Conservation (phyloP, 1,284 basidiomycete genomes). For the Meira miltonrushii region DNA sequence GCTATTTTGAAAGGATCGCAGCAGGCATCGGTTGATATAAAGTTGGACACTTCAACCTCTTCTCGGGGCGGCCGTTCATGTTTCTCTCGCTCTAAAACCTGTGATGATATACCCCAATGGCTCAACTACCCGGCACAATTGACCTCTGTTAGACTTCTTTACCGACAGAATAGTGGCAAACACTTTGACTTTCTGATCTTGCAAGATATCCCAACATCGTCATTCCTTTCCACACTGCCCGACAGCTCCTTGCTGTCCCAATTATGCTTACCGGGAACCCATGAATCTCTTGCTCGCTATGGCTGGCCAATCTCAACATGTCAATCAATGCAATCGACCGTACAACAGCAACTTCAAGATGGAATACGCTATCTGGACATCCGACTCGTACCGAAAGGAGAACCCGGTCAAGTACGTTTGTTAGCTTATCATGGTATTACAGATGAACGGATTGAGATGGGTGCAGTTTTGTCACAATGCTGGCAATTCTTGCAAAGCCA, state of each 20-base stretch:
- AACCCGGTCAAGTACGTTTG: slow-evolving; percentile 12
- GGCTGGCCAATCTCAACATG: slow-evolving; percentile 39
- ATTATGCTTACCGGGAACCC: slow-evolving; percentile 36
- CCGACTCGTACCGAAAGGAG: slow-evolving; percentile 27
- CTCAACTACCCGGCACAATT: no score
- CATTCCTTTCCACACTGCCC: slow-evolving; percentile 24
- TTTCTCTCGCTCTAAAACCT: no score
- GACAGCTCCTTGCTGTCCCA: slow-evolving; percentile 18
- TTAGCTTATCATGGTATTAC: slow-evolving; percentile 37
- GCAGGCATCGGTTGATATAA: no score
- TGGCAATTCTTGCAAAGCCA: slow-evolving; percentile 19
- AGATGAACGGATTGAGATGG: slow-evolving; percentile 31
- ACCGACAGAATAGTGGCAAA: neutral
- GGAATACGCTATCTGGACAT: slow-evolving; percentile 40
- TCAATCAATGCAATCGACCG: slow-evolving; percentile 19
- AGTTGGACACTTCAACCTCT: no score
- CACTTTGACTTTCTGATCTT: slow-evolving; percentile 26
- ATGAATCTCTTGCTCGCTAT: slow-evolving; percentile 33
- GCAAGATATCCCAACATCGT: slow-evolving; percentile 7
- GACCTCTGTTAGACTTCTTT: neutral
- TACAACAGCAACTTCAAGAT: slow-evolving; percentile 22
- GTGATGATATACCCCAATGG: no score
- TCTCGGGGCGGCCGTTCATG: no score
- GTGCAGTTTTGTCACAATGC: slow-evolving; percentile 21
- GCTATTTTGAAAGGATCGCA: no score